These are phyloP conservation scores for Linum lewisii DNA, from an alignment of 345 rosid species.

Conservation along the genomic window DNA sequence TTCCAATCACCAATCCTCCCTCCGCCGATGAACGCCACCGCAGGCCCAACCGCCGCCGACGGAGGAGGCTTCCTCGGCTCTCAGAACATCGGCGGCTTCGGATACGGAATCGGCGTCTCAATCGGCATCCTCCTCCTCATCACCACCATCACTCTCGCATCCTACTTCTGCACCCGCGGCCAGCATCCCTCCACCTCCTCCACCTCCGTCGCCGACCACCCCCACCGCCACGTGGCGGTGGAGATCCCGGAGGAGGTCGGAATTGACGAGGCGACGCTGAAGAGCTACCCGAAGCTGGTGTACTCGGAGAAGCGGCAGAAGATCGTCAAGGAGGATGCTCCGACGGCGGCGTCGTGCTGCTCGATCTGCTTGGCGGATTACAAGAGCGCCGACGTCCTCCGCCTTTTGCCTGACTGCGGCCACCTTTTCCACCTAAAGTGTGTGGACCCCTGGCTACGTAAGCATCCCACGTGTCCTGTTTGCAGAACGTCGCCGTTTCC, in stretches of 20 bases:
- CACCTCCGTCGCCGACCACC: background rate
- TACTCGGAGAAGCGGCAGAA: constrained; percentile 39
- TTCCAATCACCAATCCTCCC: background rate
- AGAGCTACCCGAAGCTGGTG: constrained; percentile 59
- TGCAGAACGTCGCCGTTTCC: constrained; percentile 82
- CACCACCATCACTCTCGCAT: constrained; percentile 30
- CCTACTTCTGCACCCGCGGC: constrained; percentile 34
- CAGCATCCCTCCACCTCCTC: background rate
- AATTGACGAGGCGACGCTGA: constrained; percentile 60
- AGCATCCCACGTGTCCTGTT: constrained; percentile 68
- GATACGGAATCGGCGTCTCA: constrained; percentile 37
- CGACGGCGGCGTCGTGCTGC: constrained; percentile 50
- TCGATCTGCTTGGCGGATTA: constrained; percentile 82
- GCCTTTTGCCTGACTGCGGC: constrained; percentile 66
- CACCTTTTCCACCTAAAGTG: constrained; percentile 76
- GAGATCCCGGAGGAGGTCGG: constrained; percentile 20
- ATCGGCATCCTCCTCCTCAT: constrained; percentile 35
- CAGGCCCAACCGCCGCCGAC: background rate
- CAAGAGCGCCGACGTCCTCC: constrained; percentile 37
- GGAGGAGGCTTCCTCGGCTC: constrained; percentile 14
- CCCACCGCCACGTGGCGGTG: too few species aligned
- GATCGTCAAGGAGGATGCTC: constrained; percentile 6
- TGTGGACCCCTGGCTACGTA: constrained; percentile 73
- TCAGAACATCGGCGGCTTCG: constrained; percentile 25
- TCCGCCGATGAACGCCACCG: constrained; percentile 16